phyloP scores from a whole-genome alignment of 768 basidiomycete genomes.

The Pholiota conissans region DNA sequence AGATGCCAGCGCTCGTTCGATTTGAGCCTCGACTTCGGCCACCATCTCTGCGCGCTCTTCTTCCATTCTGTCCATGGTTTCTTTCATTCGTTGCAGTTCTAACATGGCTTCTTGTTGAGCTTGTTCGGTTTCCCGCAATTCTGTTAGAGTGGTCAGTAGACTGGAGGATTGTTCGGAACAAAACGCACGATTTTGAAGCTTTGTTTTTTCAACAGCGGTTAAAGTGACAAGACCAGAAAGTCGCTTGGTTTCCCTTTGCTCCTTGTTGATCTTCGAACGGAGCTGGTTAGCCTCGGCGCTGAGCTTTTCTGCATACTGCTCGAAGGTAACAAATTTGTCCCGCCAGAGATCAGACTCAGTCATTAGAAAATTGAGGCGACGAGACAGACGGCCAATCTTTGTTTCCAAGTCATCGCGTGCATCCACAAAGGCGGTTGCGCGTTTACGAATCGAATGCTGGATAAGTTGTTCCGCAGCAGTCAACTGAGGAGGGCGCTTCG shows the following conservation, averaged over 20 bases:
- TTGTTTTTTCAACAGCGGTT: constrained; percentile 76
- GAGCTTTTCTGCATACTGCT: constrained; percentile 90
- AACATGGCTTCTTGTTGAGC: constrained; percentile 78
- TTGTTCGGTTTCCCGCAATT: constrained; percentile 77
- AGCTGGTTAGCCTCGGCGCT: constrained; percentile 85
- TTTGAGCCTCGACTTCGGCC: constrained; percentile 91
- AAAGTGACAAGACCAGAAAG: constrained; percentile 77
- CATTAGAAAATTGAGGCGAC: constrained; percentile 89
- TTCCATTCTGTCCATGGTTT: constrained; percentile 87
- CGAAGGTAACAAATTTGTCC: constrained; percentile 92
- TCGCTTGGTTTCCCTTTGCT: constrained; percentile 86
- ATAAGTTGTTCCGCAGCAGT: constrained; percentile 83
- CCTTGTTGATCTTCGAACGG: constrained; percentile 85
- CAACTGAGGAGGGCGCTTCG: constrained; percentile 69
- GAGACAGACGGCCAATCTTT: constrained; percentile 85
- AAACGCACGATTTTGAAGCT: constrained; percentile 74
- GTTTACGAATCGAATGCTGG: constrained; percentile 86
- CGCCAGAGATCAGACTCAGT: constrained; percentile 89
- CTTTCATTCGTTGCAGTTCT: constrained; percentile 85
- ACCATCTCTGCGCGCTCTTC: constrained; percentile 86
- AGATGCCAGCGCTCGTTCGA: constrained; percentile 80
- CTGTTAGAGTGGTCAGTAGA: constrained; percentile 35
- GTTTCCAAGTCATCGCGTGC: constrained; percentile 92
- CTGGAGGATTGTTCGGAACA: not conserved
- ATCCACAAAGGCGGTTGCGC: constrained; percentile 93